Conservation (phyloP, 306 rosid species). For the Citrullus colocynthis region DNA sequence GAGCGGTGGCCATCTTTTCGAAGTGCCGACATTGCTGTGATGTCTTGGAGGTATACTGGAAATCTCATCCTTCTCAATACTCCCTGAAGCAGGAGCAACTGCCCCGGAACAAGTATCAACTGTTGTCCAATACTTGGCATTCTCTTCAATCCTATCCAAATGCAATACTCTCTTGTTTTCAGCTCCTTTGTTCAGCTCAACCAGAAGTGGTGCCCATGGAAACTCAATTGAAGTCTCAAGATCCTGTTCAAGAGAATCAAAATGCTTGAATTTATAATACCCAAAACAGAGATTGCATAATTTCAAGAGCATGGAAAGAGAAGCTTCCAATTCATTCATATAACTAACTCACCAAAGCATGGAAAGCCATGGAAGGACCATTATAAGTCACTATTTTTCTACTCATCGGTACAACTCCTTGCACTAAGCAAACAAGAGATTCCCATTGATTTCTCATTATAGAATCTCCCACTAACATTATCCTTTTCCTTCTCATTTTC, state of each 20-base stretch:
- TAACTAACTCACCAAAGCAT: conserved; percentile 55
- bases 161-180: conserved; percentile 57
- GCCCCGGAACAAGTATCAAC: conserved; percentile 73
- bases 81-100: conserved; percentile 47
- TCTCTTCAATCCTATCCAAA: conserved; percentile 87
- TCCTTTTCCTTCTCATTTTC: conserved; percentile 73
- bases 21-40: conserved; percentile 70
- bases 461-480: conserved; percentile 95
- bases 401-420: conserved; percentile 75
- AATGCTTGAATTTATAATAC: neutral
- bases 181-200: conserved; percentile 57
- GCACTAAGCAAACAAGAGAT: conserved; percentile 82
- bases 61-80: conserved; percentile 79
- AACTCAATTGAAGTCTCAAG: conserved; percentile 81
- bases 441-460: conserved; percentile 99
- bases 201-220: conserved; percentile 84
- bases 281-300: neutral
- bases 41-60: conserved; percentile 73
- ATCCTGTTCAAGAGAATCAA: conserved; percentile 36
- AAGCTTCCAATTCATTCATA: neutral
- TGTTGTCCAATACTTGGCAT: conserved; percentile 85
- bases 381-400: conserved; percentile 53
- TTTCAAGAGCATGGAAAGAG: neutral
- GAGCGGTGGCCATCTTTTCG: conserved; percentile 92
- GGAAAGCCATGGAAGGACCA: conserved; percentile 89